Evolutionary conservation across 345 rosid genomes (phyloP).

Genomic region (Brassica carinata): DNA sequence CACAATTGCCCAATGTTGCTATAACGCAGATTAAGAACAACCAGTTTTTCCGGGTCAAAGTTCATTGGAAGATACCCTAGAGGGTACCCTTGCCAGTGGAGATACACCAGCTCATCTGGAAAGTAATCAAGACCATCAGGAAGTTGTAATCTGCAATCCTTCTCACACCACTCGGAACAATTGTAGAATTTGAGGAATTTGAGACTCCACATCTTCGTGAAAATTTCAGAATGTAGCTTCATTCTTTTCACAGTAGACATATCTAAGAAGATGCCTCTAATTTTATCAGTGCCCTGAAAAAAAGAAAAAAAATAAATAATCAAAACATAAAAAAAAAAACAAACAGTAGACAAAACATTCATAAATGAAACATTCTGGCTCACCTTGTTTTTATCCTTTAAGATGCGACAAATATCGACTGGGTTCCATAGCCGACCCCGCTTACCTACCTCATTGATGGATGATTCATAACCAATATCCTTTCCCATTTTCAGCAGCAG

Average conservation of each 20-base stretch:
- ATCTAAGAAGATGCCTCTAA: constrained; percentile 39
- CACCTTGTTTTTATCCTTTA: constrained; percentile 29
- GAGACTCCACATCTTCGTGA: constrained; percentile 40
- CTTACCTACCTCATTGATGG: constrained; percentile 23
- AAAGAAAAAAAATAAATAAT: neutral
- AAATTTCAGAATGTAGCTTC: constrained; percentile 19
- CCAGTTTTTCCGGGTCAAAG: constrained; percentile 31
- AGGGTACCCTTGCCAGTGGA: constrained; percentile 43
- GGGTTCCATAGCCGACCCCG: constrained; percentile 35
- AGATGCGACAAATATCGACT: constrained; percentile 32
- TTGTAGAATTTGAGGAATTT: constrained; percentile 41
- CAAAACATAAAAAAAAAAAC: neutral
- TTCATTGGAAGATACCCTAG: constrained; percentile 34
- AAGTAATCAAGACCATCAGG: constrained; percentile 28
- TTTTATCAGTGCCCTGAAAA: constrained; percentile 33
- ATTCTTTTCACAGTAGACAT: constrained; percentile 14
- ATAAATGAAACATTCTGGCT: neutral
- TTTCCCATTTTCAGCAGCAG: constrained; percentile 40
- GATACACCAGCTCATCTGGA: constrained; percentile 36
- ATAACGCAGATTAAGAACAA: constrained; percentile 30
- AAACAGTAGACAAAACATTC: neutral
- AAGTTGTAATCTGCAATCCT: constrained; percentile 18
- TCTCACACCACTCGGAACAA: constrained; percentile 30
- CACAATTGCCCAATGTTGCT: constrained; percentile 41
- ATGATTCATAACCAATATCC: constrained; percentile 30